Evolutionary conservation across 2,329 filamentous ascomycete genomes (phyloP), one percentile per base, ranked within the genome.

Genomic region (Berkeleyomyces rouxiae): DNA sequence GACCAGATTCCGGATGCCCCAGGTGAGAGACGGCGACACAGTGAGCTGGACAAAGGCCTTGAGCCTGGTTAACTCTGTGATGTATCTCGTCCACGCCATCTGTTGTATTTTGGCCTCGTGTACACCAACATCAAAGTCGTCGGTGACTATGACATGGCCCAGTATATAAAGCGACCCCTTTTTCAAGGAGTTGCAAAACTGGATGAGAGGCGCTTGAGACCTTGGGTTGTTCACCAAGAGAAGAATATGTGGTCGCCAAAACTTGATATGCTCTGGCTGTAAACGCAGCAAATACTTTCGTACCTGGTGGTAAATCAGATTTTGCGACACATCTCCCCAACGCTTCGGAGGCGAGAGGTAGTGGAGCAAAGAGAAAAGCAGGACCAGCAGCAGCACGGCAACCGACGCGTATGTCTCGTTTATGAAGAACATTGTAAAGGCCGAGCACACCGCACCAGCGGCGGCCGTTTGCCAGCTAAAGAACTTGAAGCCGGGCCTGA

Each of bases 241-340:
- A 58, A 95, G 81, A 51, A 95, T 91, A 67, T 95, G 90, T 0
- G 90, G 90, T 60, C 90, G 80, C 90, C 90, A 95, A 71, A 95
- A 95, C 69, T 95, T 95, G 72, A 95, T 90, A 70, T 95, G 90
- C 68, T 95, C 90, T 43, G 89, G 88, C 59, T 83, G 85, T 39
- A 95, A 76, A n/a, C 89, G 83, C 39, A 95, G 76, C 39, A 95
- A 74, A 69, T 95, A 95, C 69, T 95, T 95, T 65, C 90, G 82
- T 11, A 95, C 89, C 74, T 95, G 90, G 65, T 82, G 67, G 69
- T 95, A 95, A 61, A 95, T 95, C 65, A 95, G 75, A 68, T 88
- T 91, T 68, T 95, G 90, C 7, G 87, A 91, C 16, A 95, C 89
- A 71, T 95, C 90, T 1, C 90, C 90, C 90, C 90, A 95, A 43